A percentile compares a stretch with the other conserved stretches of the same genome.
Evolutionary conservation across 495 filamentous ascomycete genomes (phyloP).

Genomic region (Penicillium alfredii): DNA sequence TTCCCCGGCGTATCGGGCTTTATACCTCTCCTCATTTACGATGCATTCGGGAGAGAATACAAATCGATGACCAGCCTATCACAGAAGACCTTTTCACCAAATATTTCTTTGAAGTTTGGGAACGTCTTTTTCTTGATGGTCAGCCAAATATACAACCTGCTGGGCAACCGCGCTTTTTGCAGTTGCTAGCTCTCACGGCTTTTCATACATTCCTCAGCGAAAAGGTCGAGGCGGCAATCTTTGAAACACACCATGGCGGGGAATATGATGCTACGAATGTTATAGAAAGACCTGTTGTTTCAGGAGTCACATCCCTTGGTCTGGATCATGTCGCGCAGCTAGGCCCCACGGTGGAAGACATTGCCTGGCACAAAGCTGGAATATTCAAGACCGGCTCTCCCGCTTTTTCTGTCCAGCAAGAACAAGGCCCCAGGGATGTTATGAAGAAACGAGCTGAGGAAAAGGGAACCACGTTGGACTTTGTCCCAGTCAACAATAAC

Average conservation of each 20-base stretch:
- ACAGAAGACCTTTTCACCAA: constrained; percentile 45
- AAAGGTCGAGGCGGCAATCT: constrained; percentile 63
- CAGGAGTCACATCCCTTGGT: constrained; percentile 67
- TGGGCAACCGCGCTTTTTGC: constrained; percentile 52
- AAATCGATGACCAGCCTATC: constrained; percentile 49
- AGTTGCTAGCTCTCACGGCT: constrained; percentile 64
- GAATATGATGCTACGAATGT: constrained; percentile 83
- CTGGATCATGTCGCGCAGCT: constrained; percentile 74
- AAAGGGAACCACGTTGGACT: constrained; percentile 47
- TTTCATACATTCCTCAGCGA: constrained; percentile 70
- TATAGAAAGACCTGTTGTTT: constrained; percentile 57
- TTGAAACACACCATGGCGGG: constrained; percentile 80
- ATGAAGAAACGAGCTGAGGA: constrained; percentile 59
- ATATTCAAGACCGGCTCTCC: constrained; percentile 65
- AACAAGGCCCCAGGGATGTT: constrained; percentile 48
- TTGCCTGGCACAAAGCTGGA: constrained; percentile 88
- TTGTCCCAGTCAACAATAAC: constrained; percentile 48
- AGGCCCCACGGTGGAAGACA: constrained; percentile 67
- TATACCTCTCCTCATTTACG: constrained; percentile 65
- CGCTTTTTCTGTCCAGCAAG: constrained; percentile 65
- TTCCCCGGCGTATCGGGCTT: constrained; percentile 46
- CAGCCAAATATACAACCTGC: background rate
- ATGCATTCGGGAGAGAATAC: constrained; percentile 58
- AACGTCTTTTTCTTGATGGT: constrained; percentile 34
- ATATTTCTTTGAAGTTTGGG: constrained; percentile 66